phyloP scores from a whole-genome alignment of 2,329 filamentous ascomycete genomes.

The Incumbomyces lentus region DNA sequence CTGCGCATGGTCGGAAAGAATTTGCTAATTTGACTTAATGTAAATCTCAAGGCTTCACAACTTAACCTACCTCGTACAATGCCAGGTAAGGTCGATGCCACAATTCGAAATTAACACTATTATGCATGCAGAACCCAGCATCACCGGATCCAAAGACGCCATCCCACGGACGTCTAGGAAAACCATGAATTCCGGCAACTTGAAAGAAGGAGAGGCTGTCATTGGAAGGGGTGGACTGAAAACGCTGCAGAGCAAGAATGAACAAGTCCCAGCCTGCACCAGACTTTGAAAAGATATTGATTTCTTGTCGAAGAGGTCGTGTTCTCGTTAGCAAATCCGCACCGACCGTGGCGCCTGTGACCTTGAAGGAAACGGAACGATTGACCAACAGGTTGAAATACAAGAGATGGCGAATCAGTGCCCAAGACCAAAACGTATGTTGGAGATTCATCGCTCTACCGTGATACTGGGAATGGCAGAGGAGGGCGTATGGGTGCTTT shows the following conservation, averaged over 20 bases:
- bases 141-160: slow-evolving; percentile 34
- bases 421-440: neutral
- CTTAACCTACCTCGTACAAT: slow-evolving; percentile 43
- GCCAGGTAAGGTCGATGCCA: slow-evolving; percentile 78
- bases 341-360: slow-evolving; percentile 23
- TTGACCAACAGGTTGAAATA: slow-evolving; percentile 5
- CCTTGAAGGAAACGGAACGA: slow-evolving; percentile 11
- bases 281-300: slow-evolving; percentile 55
- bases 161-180: slow-evolving; percentile 54
- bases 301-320: slow-evolving; percentile 48
- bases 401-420: neutral
- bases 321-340: slow-evolving; percentile 23
- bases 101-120: slow-evolving; percentile 62
- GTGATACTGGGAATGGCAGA: too few species aligned
- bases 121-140: slow-evolving; percentile 68
- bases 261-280: slow-evolving; percentile 60
- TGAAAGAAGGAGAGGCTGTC: slow-evolving; percentile 65
- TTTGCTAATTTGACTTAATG: slow-evolving; percentile 23
- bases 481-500: too few species aligned
- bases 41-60: neutral
- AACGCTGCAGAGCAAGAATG: slow-evolving; percentile 61
- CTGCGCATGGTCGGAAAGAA: slow-evolving; percentile 30
- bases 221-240: slow-evolving; percentile 57
- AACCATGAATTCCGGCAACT: slow-evolving; percentile 70
- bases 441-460: too few species aligned